Percentiles rank a stretch among this genome's conserved stretches.
Evolutionary conservation across 352 stramenopile species (phyloP).

Genomic region (Pythium sukuiense): DNA sequence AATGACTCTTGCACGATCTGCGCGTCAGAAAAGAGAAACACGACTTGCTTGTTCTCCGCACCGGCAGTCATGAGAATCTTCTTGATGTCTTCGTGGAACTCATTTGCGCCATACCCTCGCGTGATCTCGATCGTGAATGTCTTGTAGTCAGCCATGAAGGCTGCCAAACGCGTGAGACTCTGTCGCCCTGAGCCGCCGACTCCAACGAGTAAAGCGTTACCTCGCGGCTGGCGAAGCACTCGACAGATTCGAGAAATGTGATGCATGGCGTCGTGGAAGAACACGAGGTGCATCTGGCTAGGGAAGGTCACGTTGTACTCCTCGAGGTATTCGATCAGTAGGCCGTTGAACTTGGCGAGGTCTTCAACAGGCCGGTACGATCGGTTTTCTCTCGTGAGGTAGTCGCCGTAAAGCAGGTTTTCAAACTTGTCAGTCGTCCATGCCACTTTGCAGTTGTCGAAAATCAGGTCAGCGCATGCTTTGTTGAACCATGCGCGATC

Average conservation of each 20-base stretch:
- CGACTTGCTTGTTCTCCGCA: slow-evolving; percentile 83
- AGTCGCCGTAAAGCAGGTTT: slow-evolving; percentile 90
- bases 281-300: slow-evolving; percentile 93
- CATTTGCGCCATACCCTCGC: slow-evolving; percentile 83
- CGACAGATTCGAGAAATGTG: slow-evolving; percentile 93
- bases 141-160: slow-evolving; percentile 92
- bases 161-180: slow-evolving; percentile 87
- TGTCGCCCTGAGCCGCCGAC: slow-evolving; percentile 91
- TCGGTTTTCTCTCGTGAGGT: slow-evolving; percentile 78
- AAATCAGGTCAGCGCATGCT: slow-evolving; percentile 67
- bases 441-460: slow-evolving; percentile 63
- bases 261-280: slow-evolving; percentile 94
- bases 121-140: slow-evolving; percentile 94
- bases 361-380: slow-evolving; percentile 75
- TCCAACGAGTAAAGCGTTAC: slow-evolving; percentile 91
- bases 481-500: slow-evolving; percentile 89
- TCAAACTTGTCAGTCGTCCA: slow-evolving; percentile 71
- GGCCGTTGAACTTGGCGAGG: slow-evolving; percentile 57
- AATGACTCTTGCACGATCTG: slow-evolving; percentile 94
- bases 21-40: slow-evolving; percentile 93
- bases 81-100: slow-evolving; percentile 93
- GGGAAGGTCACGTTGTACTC: slow-evolving; percentile 95
- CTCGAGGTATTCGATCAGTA: slow-evolving; percentile 91
- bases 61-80: slow-evolving; percentile 90
- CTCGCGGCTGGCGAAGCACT: slow-evolving; percentile 89